Percentiles rank a stretch among this genome's conserved stretches.
phyloP scores from a whole-genome alignment of 2,329 filamentous ascomycete genomes.

The Aplosporella prunicola region DNA sequence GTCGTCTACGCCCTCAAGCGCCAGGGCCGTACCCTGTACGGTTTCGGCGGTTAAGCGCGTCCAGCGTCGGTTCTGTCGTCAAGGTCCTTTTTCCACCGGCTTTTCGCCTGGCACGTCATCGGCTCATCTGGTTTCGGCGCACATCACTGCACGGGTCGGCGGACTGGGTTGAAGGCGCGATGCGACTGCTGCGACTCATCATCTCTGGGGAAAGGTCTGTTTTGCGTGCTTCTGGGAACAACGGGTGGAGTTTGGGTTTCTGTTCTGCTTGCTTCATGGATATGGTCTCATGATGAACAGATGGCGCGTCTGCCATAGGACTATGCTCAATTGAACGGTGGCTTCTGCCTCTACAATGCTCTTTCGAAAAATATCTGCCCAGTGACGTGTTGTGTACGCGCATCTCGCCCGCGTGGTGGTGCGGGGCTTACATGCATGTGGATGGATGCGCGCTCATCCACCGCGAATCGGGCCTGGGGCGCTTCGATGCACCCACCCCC shows the following conservation, averaged over 20 bases:
- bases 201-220: slow-evolving; percentile 5
- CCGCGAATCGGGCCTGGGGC: too few relatives aligned
- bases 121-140: slow-evolving; percentile 8
- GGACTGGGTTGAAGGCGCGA: slow-evolving; percentile 1
- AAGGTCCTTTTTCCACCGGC: background rate
- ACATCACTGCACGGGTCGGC: slow-evolving; percentile 4
- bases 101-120: slow-evolving; percentile 1
- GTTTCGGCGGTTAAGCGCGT: slow-evolving; percentile 53
- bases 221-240: slow-evolving; percentile 5
- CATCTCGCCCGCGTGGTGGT: too few relatives aligned
- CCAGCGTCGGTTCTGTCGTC: too few relatives aligned
- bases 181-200: slow-evolving; percentile 2
- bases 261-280: slow-evolving; percentile 5
- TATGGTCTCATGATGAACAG: too few relatives aligned
- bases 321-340: too few relatives aligned
- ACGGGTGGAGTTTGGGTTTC: slow-evolving; percentile 1
- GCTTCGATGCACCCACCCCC: too few relatives aligned
- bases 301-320: too few relatives aligned
- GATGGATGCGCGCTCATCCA: too few relatives aligned
- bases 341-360: too few relatives aligned
- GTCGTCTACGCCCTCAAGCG: slow-evolving; percentile 56
- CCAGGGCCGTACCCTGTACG: slow-evolving; percentile 57
- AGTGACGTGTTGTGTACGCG: too few relatives aligned
- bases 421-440: too few relatives aligned
- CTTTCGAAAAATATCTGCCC: too few relatives aligned